A percentile compares a stretch with the other conserved stretches of the same genome.
Evolutionary conservation across 768 basidiomycete species (phyloP).

Genomic region (Antrodiella citrinella): DNA sequence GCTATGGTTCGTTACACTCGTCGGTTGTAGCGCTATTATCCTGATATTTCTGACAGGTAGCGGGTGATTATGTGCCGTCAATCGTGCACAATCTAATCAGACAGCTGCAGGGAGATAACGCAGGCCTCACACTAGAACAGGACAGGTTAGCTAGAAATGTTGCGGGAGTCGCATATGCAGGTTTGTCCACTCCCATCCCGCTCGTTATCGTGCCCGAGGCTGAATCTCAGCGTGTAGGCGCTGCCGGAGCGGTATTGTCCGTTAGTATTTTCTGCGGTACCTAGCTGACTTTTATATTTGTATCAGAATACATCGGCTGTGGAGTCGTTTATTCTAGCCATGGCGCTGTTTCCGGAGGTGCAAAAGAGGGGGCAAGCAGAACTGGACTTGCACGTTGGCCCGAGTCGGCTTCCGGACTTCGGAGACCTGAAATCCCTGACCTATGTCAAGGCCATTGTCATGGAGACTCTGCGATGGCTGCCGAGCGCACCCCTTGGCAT

Average conservation of each 20-base stretch:
- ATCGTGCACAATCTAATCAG: background rate
- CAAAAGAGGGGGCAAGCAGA: conserved; percentile 7
- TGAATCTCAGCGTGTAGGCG: background rate
- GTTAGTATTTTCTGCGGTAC: too few species aligned
- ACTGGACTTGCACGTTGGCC: conserved; percentile 2
- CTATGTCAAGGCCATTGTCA: conserved; percentile 2
- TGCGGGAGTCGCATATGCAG: background rate
- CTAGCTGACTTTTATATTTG: too few species aligned
- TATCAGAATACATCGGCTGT: too few species aligned
- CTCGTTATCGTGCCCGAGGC: too few species aligned
- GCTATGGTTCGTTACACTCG: conserved; percentile 1
- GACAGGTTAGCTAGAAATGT: background rate
- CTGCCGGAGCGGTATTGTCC: background rate
- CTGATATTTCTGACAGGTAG: too few species aligned
- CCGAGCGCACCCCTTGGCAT: conserved; percentile 4
- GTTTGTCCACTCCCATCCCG: too few species aligned
- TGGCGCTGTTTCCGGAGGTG: conserved; percentile 4
- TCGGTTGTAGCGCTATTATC: too few species aligned
- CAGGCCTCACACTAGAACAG: background rate
- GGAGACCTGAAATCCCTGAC: conserved; percentile 3
- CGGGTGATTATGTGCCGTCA: background rate
- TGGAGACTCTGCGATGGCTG: conserved; percentile 5
- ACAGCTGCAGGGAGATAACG: background rate
- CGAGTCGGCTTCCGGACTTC: background rate
- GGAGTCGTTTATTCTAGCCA: conserved; percentile 5